Conservation (phyloP, 176 grass and related monocot species). For the Bothriochloa decipiens region DNA sequence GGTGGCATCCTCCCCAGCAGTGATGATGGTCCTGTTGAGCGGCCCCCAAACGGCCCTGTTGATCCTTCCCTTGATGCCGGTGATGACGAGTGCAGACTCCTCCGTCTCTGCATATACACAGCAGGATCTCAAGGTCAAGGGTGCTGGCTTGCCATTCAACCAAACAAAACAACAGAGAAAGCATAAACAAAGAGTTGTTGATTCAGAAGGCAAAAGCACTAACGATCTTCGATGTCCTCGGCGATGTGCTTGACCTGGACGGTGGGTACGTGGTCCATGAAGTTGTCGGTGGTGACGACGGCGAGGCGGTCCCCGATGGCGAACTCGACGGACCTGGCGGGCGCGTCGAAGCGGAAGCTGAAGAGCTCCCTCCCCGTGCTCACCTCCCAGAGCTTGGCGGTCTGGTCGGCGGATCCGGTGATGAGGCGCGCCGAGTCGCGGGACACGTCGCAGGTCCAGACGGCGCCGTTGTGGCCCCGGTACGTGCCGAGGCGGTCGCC, state of each 20-base stretch:
- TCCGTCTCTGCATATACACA: constrained; percentile 68
- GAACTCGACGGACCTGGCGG: constrained; percentile 79
- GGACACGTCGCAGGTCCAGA: constrained; percentile 91
- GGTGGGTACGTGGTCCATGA: constrained; percentile 78
- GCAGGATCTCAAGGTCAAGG: neutral
- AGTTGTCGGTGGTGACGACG: constrained; percentile 80
- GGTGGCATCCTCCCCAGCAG: constrained; percentile 80
- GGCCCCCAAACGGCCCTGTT: constrained; percentile 95
- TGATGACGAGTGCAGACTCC: constrained; percentile 73
- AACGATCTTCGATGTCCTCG: constrained; percentile 70
- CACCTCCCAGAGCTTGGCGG: constrained; percentile 90
- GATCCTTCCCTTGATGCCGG: constrained; percentile 81
- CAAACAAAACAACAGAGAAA: neutral
- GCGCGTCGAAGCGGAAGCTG: constrained; percentile 79
- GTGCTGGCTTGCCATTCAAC: neutral
- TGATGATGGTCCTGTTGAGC: constrained; percentile 87
- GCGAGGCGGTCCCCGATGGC: constrained; percentile 72
- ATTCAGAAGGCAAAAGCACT: neutral
- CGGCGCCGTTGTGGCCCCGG: constrained; percentile 95
- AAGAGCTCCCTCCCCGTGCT: constrained; percentile 70
- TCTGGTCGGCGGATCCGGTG: constrained; percentile 85
- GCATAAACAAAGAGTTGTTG: neutral
- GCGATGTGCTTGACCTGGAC: constrained; percentile 89
- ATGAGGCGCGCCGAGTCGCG: constrained; percentile 80
- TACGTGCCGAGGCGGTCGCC: constrained; percentile 89